Base-by-base conservation (phyloP, 768 basidiomycete species). In the Hydnum rufescens region DNA sequence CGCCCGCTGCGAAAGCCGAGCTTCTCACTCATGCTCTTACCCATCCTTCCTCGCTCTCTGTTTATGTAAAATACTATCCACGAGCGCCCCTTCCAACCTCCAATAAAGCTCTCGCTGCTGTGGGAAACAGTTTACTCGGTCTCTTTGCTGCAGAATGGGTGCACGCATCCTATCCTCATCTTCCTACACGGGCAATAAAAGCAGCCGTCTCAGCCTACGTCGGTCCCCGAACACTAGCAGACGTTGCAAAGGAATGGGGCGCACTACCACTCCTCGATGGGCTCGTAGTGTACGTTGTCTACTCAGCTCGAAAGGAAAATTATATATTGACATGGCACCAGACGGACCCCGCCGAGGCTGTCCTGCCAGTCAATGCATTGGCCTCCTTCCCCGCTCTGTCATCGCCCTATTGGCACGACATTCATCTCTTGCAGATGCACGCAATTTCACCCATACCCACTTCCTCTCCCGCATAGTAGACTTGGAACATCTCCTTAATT, bases 171-270 rank as follows among this genome's bases (percentile, higher is more conserved):
- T 96, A 82, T 64, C 93, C 93, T 0, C 80, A 92, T 61, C 74
- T 97, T 26, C 93, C 93, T 1, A 89, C 87, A 22, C 78, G 86
- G 52, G 89, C 89, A 23, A 67, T 87, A 58, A 92, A 95, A 67
- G 83, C 86, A 4, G 89, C 86, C 13, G 77, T 93, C 54, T 89
- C 85, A 39, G 86, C 89, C 51, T 85, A 87, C 64, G 92, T 90
- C 30, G 93, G 93, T 13, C 80, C 86, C 16, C 68, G 75, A 57
- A 80, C 82, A 3, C 88, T 86, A 60, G 78, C 84, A 36, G 77
- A 72, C 57, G 80, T 96, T 49, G 92, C 92, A 25, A 76, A 78
- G 54, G 84, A 89, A 66, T 79, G 81, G 71, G 88, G 86, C 55
- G 83, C 79, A 19, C 65, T 73, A 22, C 78, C 80, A 3, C 70